phyloP scores from a whole-genome alignment of 306 rosid genomes.

The Pyrus bretschneideri region DNA sequence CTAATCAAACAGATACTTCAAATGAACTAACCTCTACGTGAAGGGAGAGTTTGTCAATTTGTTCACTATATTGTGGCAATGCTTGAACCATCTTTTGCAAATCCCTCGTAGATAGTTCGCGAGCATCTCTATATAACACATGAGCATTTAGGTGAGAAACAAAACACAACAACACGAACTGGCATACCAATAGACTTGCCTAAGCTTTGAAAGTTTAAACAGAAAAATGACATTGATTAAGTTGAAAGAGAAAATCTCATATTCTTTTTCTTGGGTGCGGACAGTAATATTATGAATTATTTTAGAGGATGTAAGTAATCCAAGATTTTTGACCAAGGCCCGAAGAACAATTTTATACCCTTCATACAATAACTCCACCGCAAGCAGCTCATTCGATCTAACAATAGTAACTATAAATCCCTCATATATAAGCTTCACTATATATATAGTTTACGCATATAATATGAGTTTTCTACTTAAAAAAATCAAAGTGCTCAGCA shows the following conservation, averaged over 20 bases:
- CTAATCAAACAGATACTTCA: not conserved
- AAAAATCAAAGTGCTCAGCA: not conserved
- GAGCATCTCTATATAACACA: constrained; percentile 42
- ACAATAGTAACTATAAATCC: no score
- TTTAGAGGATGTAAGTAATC: no score
- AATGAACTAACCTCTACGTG: constrained; percentile 81
- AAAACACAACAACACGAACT: not conserved
- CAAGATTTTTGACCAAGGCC: no score
- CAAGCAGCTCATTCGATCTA: no score
- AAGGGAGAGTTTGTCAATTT: constrained; percentile 89
- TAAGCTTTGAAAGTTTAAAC: not conserved
- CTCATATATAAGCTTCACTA: not conserved
- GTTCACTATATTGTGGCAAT: constrained; percentile 97
- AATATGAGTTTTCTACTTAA: not conserved
- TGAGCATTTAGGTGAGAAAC: constrained; percentile 17
- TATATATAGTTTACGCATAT: not conserved
- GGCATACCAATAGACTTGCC: not conserved
- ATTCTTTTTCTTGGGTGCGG: not conserved
- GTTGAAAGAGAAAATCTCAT: not conserved
- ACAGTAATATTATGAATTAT: not conserved
- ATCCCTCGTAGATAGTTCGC: constrained; percentile 85
- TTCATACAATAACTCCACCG: no score
- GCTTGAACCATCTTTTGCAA: constrained; percentile 97
- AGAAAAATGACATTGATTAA: not conserved
- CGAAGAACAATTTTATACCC: no score